phyloP scores from a whole-genome alignment of 345 rosid species.

The Arabidopsis suecica region DNA sequence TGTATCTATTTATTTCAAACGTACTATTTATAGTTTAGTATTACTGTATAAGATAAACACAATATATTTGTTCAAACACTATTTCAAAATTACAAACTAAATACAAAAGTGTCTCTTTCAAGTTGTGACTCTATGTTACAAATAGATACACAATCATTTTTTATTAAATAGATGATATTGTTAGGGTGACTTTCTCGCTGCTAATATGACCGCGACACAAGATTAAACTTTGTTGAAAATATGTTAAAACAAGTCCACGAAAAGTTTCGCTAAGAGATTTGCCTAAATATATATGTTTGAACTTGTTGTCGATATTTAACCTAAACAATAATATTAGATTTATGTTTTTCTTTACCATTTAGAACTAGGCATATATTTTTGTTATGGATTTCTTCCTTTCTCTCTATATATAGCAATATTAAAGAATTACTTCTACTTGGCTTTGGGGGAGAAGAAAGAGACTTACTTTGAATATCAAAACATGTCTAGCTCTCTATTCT shows the following conservation, averaged over 20 bases:
- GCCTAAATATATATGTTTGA: background rate
- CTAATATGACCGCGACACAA: background rate
- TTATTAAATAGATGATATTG: background rate
- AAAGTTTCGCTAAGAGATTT: too few species aligned
- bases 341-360: background rate
- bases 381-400: background rate
- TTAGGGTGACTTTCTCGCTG: background rate
- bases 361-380: background rate
- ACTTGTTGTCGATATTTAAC: background rate
- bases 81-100: background rate
- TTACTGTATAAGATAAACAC: background rate
- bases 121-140: background rate
- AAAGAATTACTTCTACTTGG: slow-evolving; percentile 10
- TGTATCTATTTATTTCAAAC: slow-evolving; percentile 5
- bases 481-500: slow-evolving; percentile 33
- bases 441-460: slow-evolving; percentile 15
- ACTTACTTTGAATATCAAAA: slow-evolving; percentile 24
- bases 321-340: background rate
- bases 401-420: background rate
- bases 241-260: too few species aligned
- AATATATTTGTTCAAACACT: background rate
- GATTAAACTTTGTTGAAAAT: background rate
- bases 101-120: slow-evolving; percentile 13
- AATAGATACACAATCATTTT: background rate
- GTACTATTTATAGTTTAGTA: background rate